phyloP scores from a whole-genome alignment of 148 eudicot genomes.

The Fagopyrum homotropicum region DNA sequence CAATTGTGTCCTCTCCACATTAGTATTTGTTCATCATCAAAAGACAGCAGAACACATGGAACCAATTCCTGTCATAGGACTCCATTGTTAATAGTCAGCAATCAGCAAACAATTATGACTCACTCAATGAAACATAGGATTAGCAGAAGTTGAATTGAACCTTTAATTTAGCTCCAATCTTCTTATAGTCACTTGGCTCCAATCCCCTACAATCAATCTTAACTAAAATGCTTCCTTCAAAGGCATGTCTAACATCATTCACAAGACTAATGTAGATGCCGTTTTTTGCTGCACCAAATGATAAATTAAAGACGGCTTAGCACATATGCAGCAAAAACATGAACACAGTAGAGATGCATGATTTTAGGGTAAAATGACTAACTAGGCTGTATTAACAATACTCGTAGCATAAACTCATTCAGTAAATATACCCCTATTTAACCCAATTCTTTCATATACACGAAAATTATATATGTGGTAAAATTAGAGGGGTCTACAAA shows the following conservation, averaged over 20 bases:
- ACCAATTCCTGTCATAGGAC: slow-evolving; percentile 58
- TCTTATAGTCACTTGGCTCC: slow-evolving; percentile 88
- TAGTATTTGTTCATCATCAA: slow-evolving; percentile 84
- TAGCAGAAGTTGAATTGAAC: slow-evolving; percentile 24
- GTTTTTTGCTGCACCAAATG: slow-evolving; percentile 57
- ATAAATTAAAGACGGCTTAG: neutral
- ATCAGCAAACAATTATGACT: neutral
- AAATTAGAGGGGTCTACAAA: too few species aligned
- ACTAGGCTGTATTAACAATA: too few species aligned
- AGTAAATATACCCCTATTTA: too few species aligned
- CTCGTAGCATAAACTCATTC: too few species aligned
- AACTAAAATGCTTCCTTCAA: slow-evolving; percentile 73
- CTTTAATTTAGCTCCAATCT: slow-evolving; percentile 89
- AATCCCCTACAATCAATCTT: slow-evolving; percentile 78
- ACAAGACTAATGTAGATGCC: slow-evolving; percentile 71
- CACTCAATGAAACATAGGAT: neutral
- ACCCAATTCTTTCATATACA: too few species aligned
- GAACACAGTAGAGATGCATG: neutral
- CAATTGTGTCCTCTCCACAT: slow-evolving; percentile 95
- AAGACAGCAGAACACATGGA: slow-evolving; percentile 82
- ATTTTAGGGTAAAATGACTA: too few species aligned
- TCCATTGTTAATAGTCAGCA: neutral
- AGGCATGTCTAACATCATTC: slow-evolving; percentile 78
- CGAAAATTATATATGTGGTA: too few species aligned
- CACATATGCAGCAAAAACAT: neutral